Evolutionary conservation across 495 filamentous ascomycete species (phyloP), one percentile per base, ranked within the genome.

Genomic region (Hypoxylon fragiforme): DNA sequence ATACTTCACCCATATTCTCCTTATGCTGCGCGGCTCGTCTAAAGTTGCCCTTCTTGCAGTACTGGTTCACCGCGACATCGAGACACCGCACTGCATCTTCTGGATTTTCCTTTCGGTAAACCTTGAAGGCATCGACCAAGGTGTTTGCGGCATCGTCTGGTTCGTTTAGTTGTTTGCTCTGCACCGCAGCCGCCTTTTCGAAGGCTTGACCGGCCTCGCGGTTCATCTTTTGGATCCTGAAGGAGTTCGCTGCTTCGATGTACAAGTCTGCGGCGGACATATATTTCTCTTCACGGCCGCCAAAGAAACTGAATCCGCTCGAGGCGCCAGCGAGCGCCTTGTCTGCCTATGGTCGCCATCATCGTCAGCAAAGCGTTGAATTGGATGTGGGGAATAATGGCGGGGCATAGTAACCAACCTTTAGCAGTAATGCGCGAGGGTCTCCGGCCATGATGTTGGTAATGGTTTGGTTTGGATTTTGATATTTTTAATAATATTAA

Each of bases 61-160:
- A 95, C 67, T 92, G 86, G 21, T 79, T 72, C 63, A 97, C 90
- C 14, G 90, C 87, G 51, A 78, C 69, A 20, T 86, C 77, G 40
- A 95, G 76, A 50, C 88, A 88, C 44, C 87, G 76, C 41, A 87
- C 86, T 14, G 89, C 90, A 69, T 90, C 86, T 64, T 86, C 77
- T 9, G 91, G 90, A 65, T 85, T 81, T 21, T 85, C 80, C 74
- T 90, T 92, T 64, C 85, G 83, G 75, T 95, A 95, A 41, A 66
- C 63, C 46, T 67, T 67, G 44, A 67, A 69, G 59, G 64, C 62
- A 64, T 88, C 84, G 66, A 81, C 76, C 50, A 88, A 74, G 38
- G 84, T 83, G 67, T 92, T 92, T 28, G 92, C 91, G 22, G 87
- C 88, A 66, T 96, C 91, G 66, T 94, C 88, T 36, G 88, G 88